Evolutionary conservation across 2,329 filamentous ascomycete species (phyloP), one percentile per base, ranked within the genome.

Genomic region (Sporothrix variecibatus): DNA sequence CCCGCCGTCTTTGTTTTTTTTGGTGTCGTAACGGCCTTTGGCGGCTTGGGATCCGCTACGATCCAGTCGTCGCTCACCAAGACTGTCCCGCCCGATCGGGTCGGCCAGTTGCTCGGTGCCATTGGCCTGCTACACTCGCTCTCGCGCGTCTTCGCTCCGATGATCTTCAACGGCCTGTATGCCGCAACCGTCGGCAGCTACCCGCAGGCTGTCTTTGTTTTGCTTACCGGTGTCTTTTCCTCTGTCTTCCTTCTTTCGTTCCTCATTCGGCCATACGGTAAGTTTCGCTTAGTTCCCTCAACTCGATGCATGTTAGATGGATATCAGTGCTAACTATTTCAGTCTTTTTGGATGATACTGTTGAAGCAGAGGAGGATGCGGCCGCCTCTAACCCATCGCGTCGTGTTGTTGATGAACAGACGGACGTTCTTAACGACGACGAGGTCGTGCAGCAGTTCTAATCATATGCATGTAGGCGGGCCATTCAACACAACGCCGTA

Each of bases 71-170:
- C 92, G 0, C 85, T 98, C 70, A 98, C 94, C 26, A 98, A 98
- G 81, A 96, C 98, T 81, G 92, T 98, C 0, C 94, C 95, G 0
- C 86, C 90, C 0, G 93, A 96, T 76, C 89, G 89, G 65, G 92
- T 96, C 0, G 96, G 96, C 0, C 91, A 96, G 81, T 85, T 98
- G n/a, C 87, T 99, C 0, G 96, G 96, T 28, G 95, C 94, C 1
- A 92, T 92, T 20, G 96, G 95, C 0, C 85, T 98, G 75, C 83
- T 98, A 74, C 95, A 98, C 82, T 93, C 94, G 0, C 83, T 97
- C 49, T 89, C 93, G 2, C 87, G 94, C 75, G 90, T 98, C 1
- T 81, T 97, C 15, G 91, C 92, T 0, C 96, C 96, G 0, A 87
- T 94, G 0, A 80, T 95, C 0, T 97, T 98, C 82, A 97, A 96